Percentiles rank a stretch among this genome's conserved stretches.
Evolutionary conservation across 352 stramenopile species (phyloP).

Genomic region (Pythium dissotocum): DNA sequence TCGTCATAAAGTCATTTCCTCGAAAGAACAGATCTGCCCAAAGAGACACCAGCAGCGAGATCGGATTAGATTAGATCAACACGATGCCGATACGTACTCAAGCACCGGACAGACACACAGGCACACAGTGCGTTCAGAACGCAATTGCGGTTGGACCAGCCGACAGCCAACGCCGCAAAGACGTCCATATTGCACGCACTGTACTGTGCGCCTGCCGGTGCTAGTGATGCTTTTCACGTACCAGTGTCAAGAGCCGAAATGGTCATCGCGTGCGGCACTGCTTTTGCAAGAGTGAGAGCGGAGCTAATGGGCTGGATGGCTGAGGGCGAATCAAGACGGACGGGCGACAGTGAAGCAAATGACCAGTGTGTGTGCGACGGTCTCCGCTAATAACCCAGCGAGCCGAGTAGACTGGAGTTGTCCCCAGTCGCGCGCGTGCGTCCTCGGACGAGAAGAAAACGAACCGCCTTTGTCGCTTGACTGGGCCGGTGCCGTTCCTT

Average conservation of each 20-base stretch:
- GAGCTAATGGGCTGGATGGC: not conserved
- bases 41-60: not conserved
- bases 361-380: not conserved
- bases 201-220: not conserved
- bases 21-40: slow-evolving; percentile 21
- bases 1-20: slow-evolving; percentile 25
- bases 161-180: not conserved
- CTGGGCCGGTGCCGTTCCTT: not conserved
- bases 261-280: slow-evolving; percentile 14
- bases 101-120: not conserved
- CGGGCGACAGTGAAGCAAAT: not conserved
- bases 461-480: not conserved
- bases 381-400: not conserved
- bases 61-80: slow-evolving; percentile 25
- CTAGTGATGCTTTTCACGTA: slow-evolving; percentile 12
- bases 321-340: not conserved
- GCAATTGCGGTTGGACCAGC: not conserved
- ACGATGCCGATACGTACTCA: slow-evolving; percentile 20
- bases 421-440: not conserved
- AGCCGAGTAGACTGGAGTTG: not conserved
- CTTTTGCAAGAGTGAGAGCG: not conserved
- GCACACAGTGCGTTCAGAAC: not conserved
- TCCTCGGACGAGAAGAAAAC: not conserved
- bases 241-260: slow-evolving; percentile 28
- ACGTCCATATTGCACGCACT: not conserved